Percentiles rank a stretch among this genome's conserved stretches.
Conservation (phyloP, 2,329 filamentous ascomycete species). For the Metarhizium rileyi region DNA sequence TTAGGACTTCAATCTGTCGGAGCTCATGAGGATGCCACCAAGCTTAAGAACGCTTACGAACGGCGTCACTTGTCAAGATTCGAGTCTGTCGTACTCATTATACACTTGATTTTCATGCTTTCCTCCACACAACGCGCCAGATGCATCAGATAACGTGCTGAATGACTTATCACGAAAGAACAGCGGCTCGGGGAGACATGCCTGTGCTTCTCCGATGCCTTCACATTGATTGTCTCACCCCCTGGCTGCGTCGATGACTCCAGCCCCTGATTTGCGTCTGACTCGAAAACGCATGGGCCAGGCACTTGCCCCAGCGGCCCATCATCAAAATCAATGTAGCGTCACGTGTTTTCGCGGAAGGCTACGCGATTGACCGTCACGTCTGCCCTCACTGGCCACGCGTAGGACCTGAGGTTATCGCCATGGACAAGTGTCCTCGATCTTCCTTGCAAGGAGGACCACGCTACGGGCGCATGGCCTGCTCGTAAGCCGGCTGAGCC, state of each 20-base stretch:
- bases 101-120: background rate
- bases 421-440: background rate
- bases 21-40: background rate
- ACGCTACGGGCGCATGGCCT: background rate
- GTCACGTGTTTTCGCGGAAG: constrained; percentile 7
- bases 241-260: background rate
- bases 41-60: background rate
- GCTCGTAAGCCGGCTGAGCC: background rate
- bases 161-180: background rate
- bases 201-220: background rate
- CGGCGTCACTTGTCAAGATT: background rate
- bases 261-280: background rate
- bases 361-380: background rate
- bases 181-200: background rate
- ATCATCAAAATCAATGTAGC: background rate
- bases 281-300: background rate
- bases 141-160: background rate
- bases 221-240: background rate
- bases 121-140: background rate
- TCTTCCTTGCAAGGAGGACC: background rate
- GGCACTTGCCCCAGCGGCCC: background rate
- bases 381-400: constrained; percentile 6
- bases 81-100: background rate
- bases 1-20: background rate
- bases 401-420: constrained; percentile 8